Conservation (phyloP, 2,329 filamentous ascomycete genomes). For the Neopestalotiopsis sp. region DNA sequence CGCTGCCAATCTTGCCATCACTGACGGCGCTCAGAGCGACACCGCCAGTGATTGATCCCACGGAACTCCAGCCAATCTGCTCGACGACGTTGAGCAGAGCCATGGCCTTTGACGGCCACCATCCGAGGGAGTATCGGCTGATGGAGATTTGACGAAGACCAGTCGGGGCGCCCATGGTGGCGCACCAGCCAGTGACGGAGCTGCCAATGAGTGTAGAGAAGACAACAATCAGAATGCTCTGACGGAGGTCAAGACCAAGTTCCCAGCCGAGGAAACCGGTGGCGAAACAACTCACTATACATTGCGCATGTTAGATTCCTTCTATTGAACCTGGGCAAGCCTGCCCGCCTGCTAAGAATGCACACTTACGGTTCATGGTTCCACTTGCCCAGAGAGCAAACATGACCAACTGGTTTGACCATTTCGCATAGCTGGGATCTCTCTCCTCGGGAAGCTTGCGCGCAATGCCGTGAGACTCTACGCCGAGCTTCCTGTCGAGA, state of each 20-base stretch:
- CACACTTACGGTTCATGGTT: constrained; percentile 47
- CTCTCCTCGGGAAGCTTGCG: constrained; percentile 51
- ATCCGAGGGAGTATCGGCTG: constrained; percentile 53
- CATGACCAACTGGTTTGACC: constrained; percentile 49
- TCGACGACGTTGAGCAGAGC: constrained; percentile 54
- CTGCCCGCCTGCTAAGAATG: neutral
- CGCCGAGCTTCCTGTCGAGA: constrained; percentile 34
- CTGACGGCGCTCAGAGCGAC: constrained; percentile 52
- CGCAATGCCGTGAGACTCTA: constrained; percentile 52
- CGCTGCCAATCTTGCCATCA: constrained; percentile 47
- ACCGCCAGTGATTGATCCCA: constrained; percentile 50
- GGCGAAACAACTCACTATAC: constrained; percentile 48
- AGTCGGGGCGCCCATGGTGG: constrained; percentile 53
- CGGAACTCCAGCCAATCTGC: constrained; percentile 50
- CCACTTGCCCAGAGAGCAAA: constrained; percentile 56
- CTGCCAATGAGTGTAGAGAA: constrained; percentile 51
- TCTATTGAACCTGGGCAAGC: neutral
- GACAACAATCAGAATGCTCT: constrained; percentile 49
- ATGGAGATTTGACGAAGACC: constrained; percentile 58
- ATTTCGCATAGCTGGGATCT: constrained; percentile 39
- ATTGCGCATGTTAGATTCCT: neutral
- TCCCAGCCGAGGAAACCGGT: constrained; percentile 57
- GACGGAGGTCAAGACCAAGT: constrained; percentile 49
- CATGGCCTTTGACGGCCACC: constrained; percentile 55
- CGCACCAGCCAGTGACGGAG: constrained; percentile 51